Evolutionary conservation across 2,329 filamentous ascomycete genomes (phyloP).

Genomic region (Fusarium sp.): DNA sequence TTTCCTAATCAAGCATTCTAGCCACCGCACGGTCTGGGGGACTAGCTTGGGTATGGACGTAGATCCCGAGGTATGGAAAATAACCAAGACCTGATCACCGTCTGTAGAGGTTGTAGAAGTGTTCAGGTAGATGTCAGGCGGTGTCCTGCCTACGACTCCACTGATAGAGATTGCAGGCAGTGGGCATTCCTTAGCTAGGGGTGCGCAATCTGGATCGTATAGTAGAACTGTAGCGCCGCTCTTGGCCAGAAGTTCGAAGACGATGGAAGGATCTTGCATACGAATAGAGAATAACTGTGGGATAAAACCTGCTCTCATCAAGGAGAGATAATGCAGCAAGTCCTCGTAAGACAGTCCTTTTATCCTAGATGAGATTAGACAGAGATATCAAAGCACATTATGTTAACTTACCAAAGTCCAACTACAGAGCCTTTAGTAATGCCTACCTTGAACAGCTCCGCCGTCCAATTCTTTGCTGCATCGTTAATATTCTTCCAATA

Average conservation of each 20-base stretch:
- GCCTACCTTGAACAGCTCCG: not conserved
- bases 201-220: not conserved
- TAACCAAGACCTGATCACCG: not conserved
- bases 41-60: constrained; percentile 14
- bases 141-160: fast-evolving
- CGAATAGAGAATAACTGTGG: constrained; percentile 3
- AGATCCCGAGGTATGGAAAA: constrained; percentile 13
- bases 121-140: not conserved
- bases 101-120: not conserved
- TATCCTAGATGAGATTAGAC: not conserved
- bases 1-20: constrained; percentile 20
- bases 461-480: not conserved
- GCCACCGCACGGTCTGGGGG: constrained; percentile 2
- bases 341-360: constrained; percentile 11
- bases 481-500: not conserved
- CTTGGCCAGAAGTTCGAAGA: not conserved
- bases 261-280: not conserved
- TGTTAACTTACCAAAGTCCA: not conserved
- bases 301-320: not conserved
- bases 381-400: fast-evolving
- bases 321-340: not conserved
- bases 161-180: not conserved
- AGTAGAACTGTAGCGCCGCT: not conserved
- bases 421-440: not conserved
- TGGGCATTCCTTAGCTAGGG: not conserved